Evolutionary conservation across 805 yeast species (phyloP), one percentile per base, ranked within the genome.

Genomic region (Candida ulmi): DNA sequence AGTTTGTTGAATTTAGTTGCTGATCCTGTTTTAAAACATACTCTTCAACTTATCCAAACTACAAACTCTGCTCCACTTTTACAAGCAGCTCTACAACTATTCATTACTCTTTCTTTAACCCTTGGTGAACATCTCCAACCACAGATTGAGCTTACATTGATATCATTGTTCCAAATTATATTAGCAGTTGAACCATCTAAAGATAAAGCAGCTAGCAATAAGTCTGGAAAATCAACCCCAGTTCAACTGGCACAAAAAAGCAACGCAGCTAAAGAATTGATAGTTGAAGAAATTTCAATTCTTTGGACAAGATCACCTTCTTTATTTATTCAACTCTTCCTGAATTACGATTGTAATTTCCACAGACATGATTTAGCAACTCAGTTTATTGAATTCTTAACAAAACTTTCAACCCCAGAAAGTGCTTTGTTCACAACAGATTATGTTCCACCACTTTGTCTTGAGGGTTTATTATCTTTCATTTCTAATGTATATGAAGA

Each of bases 401-500:
- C 95, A 39, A 75, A 83, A 37, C 66, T 88, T 25, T 81, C 97
- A 0, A 72, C 87, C 33, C 95, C 98, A 0, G 95, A 88, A 54
- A 75, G 91, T 11, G 95, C 97, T 0, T 51, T 71, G 9, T 68
- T 73, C 50, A 81, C 95, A 0, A 85, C 96, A 0, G 86, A 84
- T 30, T 82, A 76, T 52, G 95, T 91, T 2, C 98, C 99, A 1
- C 96, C 98, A 0, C 74, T 88, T 8, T 91, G 98, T 52, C 66
- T 93, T 37, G 98, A 93, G 52, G 95, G 97, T 2, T 60, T 93
- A 3, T 66, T 91, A 17, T 72, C 85, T 2, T 78, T 83, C 40
- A 67, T 90, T 31, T 74, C 77, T 42, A 80, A 81, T 13, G 66
- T 86, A 34, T 72, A 74, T 47, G 76, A 54, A 55, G 76, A 45